phyloP scores from a whole-genome alignment of 345 rosid genomes.

The Isatis tinctoria region DNA sequence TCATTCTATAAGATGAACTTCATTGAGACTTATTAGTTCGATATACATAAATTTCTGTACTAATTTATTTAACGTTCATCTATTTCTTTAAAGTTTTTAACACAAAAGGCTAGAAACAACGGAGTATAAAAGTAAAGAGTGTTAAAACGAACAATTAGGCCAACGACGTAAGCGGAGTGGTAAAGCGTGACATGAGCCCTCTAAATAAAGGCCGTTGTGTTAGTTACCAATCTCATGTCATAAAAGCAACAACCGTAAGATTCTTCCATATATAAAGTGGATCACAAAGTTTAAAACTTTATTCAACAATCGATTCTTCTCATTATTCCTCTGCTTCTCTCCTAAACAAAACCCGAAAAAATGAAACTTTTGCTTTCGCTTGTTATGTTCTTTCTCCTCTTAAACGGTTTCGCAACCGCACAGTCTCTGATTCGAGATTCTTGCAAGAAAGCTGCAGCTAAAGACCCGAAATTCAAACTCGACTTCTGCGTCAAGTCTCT shows the following conservation, averaged over 20 bases:
- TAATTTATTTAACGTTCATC: no score
- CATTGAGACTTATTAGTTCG: no score
- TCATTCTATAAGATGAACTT: no score
- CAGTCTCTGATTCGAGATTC: constrained; percentile 14
- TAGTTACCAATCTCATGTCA: constrained; percentile 5
- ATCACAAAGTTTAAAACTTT: neutral
- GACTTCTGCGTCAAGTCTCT: constrained; percentile 32
- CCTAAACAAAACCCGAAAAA: neutral
- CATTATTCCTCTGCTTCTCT: neutral
- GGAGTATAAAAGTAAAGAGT: no score
- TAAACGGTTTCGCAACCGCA: neutral
- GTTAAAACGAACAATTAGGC: no score
- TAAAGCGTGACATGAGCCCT: no score
- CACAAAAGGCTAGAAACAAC: no score
- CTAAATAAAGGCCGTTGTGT: neutral
- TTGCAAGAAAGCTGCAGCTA: constrained; percentile 34
- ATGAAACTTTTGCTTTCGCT: neutral
- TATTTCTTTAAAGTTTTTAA: no score
- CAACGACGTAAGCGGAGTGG: no score
- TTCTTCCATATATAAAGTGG: neutral
- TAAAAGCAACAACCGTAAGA: neutral
- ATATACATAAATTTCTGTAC: no score
- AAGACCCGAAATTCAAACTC: constrained; percentile 24
- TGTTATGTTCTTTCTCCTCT: constrained; percentile 6
- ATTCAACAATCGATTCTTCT: neutral